Evolutionary conservation across 2,329 filamentous ascomycete genomes (phyloP), one percentile per base, ranked within the genome.

Genomic region (Xylaria digitata): DNA sequence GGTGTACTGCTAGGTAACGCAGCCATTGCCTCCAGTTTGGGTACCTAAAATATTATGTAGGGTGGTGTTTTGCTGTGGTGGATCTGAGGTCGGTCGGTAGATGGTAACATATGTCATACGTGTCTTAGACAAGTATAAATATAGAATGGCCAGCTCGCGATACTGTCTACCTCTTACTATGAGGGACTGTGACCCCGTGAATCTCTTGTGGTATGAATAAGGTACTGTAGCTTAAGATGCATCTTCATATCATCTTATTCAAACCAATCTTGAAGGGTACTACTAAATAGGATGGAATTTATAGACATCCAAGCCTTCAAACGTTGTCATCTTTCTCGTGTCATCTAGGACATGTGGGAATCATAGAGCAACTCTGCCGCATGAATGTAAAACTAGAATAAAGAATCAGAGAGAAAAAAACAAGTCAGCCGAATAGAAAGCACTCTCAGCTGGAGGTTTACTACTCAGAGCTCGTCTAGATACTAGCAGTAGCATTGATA

Each of bases 31-130:
- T 40, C 46, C 46, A 21, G 21, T 21, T 23, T 49, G 13, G 32
- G 21, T 42, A 50, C 34, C 46, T 52, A n/a, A 45, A 37, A 46
- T 61, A 23, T n/a, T n/a, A n/a, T n/a, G n/a, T n/a, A n/a, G n/a
- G n/a, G n/a, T 5, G 21, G 26, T 26, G 17, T 21, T 34, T 21
- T n/a, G n/a, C 42, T 23, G n/a, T 26, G 40, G 45, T 56, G 21
- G 42, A 54, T 34, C 40, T 43, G 21, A 26, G 40, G 19, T 15
- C 15, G 19, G 15, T n/a, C 1, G 4, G 34, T 15, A 40, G 9
- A n/a, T n/a, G n/a, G 34, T 11, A 17, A 26, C 9, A 4, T n/a
- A 37, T 37, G 34, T 13, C 34, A 37, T 37, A 37, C 34, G 8
- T 21, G 19, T 34, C 48, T 50, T 32, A 32, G 15, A 50, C 26